A percentile compares a stretch with the other conserved stretches of the same genome.
phyloP scores from a whole-genome alignment of 768 basidiomycete genomes.

The Auricularia heimuer region DNA sequence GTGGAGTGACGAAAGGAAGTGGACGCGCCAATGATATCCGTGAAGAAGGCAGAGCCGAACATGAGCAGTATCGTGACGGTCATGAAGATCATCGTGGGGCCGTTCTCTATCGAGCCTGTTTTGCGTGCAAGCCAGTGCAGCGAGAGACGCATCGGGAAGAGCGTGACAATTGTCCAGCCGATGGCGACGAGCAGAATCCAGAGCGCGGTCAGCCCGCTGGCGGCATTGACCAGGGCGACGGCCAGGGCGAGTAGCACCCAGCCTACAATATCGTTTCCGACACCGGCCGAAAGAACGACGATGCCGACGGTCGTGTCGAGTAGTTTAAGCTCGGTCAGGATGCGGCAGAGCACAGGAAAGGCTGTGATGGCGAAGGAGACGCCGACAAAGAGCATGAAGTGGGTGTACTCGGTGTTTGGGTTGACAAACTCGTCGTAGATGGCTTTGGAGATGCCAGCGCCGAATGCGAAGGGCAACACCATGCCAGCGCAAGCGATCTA shows the following conservation, averaged over 20 bases:
- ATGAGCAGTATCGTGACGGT: slow-evolving; percentile 68
- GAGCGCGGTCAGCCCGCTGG: slow-evolving; percentile 70
- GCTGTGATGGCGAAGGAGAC: slow-evolving; percentile 87
- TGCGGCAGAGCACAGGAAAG: slow-evolving; percentile 77
- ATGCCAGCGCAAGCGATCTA: slow-evolving; percentile 44
- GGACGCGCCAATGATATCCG: slow-evolving; percentile 63
- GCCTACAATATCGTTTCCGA: slow-evolving; percentile 58
- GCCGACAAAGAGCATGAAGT: slow-evolving; percentile 92
- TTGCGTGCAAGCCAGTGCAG: slow-evolving; percentile 65
- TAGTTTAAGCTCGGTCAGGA: slow-evolving; percentile 65
- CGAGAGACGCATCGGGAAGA: slow-evolving; percentile 51
- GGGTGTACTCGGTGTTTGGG: slow-evolving; percentile 56
- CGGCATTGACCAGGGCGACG: slow-evolving; percentile 86
- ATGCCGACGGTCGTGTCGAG: slow-evolving; percentile 89
- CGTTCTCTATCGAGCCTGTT: slow-evolving; percentile 73
- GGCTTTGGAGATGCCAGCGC: slow-evolving; percentile 55
- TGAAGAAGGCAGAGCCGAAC: slow-evolving; percentile 86
- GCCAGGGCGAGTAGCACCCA: slow-evolving; percentile 86
- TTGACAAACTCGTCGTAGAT: slow-evolving; percentile 72
- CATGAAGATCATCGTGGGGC: slow-evolving; percentile 86
- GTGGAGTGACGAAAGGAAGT: not conserved
- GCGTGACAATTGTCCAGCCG: slow-evolving; percentile 69
- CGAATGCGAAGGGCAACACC: slow-evolving; percentile 78
- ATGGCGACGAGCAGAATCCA: slow-evolving; percentile 75
- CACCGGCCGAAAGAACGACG: slow-evolving; percentile 85